Base-by-base conservation (phyloP, 148 eudicot species). In the Rhododendron griersonianum region DNA sequence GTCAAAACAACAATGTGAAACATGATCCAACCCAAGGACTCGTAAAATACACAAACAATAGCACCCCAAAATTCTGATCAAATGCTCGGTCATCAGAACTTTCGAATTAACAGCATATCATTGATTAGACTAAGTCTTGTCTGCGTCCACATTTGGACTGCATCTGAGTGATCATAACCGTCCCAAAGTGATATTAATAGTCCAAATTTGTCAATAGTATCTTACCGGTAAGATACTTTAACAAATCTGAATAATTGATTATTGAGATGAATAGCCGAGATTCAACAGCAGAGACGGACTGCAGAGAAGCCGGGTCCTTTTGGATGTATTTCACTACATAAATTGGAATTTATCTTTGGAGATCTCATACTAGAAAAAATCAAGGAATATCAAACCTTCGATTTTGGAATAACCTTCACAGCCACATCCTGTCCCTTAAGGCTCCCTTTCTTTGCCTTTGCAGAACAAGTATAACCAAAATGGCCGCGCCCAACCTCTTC, bases 401-500 rank as follows among this genome's bases (percentile, higher is more conserved):
- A 91, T 91, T 97, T 97, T 5, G 98, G 99, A 80, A 97, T 97
- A 81, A 97, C 95, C 89, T 97, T 97, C 89, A 97, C 96, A 82
- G 99, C 99, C 83, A 95, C 99, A 85, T 93, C 98, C 51, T 92
- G 92, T 48, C 99, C 99, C 86, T 93, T 95, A 86, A 93, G 84
- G 88, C 91, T 91, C 63, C 98, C 99, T 86, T 90, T 94, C 87
- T 95, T 95, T 45, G 91, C 94, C 89, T 89, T 93, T 19, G 96
- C 99, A 45, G 86, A 80, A 87, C 98, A 95, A 91, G 99, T 95
- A 92, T 92, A 97, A 80, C 99, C 99, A 89, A 97, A 97, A 92
- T 97, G 99, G 45, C 99, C 99, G 9, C 96, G 88, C 18, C 99
- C 99, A 71, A 97, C 95, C 87, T 97, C 99, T 71, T 95, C 96